These are phyloP conservation scores for Orbilia oligospora DNA, from an alignment of 2,329 filamentous ascomycete genomes.

Conservation along the genomic window DNA sequence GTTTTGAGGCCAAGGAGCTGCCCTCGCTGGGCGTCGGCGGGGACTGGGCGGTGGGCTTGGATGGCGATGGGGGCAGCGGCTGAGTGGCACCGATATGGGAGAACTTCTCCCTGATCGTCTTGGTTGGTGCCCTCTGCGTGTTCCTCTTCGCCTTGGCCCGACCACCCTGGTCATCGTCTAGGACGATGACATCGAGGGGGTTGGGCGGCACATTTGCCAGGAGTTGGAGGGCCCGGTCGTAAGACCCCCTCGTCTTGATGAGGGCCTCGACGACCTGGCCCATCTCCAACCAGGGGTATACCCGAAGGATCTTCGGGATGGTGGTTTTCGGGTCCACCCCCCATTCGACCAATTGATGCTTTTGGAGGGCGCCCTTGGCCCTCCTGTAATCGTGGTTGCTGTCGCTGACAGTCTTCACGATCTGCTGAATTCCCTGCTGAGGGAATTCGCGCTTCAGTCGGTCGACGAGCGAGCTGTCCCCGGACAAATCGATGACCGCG, in stretches of 20 bases:
- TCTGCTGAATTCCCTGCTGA: constrained; percentile 34
- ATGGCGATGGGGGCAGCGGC: constrained; percentile 46
- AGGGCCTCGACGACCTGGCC: constrained; percentile 35
- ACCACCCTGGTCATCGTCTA: constrained; percentile 64
- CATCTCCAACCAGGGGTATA: constrained; percentile 49
- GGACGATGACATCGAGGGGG: constrained; percentile 61
- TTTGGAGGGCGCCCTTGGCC: constrained; percentile 48
- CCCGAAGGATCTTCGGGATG: constrained; percentile 44
- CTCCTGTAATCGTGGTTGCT: constrained; percentile 51
- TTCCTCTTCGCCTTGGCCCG: constrained; percentile 39
- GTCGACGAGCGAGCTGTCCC: constrained; percentile 31
- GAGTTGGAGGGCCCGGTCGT: constrained; percentile 64
- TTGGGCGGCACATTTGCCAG: constrained; percentile 62
- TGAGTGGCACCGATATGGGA: constrained; percentile 58
- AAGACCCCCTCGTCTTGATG: constrained; percentile 61
- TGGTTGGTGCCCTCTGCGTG: constrained; percentile 41
- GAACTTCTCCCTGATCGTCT: constrained; percentile 61
- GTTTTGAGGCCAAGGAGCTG: constrained; percentile 66
- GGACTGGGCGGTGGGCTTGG: constrained; percentile 20
- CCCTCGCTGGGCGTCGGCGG: constrained; percentile 60
- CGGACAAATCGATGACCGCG: constrained; percentile 51
- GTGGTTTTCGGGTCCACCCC: constrained; percentile 29
- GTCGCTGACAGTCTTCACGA: constrained; percentile 48
- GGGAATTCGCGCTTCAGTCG: constrained; percentile 44
- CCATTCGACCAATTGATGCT: constrained; percentile 44